Conservation (phyloP, 805 yeast genomes). For the Yarrowia deformans region DNA sequence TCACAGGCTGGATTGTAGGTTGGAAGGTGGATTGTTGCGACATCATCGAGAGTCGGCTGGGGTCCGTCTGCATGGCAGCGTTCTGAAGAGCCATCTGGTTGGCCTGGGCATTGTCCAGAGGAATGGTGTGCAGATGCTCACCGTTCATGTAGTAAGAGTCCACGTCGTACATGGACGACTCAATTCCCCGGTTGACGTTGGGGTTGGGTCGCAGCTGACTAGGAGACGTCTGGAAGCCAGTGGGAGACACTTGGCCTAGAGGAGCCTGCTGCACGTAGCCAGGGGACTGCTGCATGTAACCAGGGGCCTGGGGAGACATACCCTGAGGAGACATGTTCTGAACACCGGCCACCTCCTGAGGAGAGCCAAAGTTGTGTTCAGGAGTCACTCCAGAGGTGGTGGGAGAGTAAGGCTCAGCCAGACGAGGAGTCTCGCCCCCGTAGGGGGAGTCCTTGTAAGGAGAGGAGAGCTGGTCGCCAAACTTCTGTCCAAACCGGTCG, state of each 20-base stretch:
- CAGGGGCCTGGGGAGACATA: conserved; percentile 5
- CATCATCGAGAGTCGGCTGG: conserved; percentile 25
- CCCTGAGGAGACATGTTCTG: conserved; percentile 27
- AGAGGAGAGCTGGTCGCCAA: conserved; percentile 26
- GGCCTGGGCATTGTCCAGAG: conserved; percentile 29
- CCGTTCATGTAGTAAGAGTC: conserved; percentile 38
- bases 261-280: conserved; percentile 10
- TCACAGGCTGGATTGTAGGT: conserved; percentile 25
- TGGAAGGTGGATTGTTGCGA: conserved; percentile 27
- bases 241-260: background rate
- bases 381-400: conserved; percentile 31
- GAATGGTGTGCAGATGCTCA: conserved; percentile 22
- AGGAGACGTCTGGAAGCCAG: conserved; percentile 5
- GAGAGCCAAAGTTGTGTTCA: background rate
- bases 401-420: conserved; percentile 19
- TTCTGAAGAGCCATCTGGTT: conserved; percentile 30
- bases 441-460: conserved; percentile 35
- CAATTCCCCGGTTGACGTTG: conserved; percentile 35
- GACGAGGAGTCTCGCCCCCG: conserved; percentile 27
- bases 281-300: conserved; percentile 18
- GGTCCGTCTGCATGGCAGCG: conserved; percentile 31
- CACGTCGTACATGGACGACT: conserved; percentile 39
- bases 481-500: conserved; percentile 29
- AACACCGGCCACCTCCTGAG: conserved; percentile 16
- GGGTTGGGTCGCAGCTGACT: conserved; percentile 32